Conservation (phyloP, 139 green algal species). For the Coccomyxa sp. region DNA sequence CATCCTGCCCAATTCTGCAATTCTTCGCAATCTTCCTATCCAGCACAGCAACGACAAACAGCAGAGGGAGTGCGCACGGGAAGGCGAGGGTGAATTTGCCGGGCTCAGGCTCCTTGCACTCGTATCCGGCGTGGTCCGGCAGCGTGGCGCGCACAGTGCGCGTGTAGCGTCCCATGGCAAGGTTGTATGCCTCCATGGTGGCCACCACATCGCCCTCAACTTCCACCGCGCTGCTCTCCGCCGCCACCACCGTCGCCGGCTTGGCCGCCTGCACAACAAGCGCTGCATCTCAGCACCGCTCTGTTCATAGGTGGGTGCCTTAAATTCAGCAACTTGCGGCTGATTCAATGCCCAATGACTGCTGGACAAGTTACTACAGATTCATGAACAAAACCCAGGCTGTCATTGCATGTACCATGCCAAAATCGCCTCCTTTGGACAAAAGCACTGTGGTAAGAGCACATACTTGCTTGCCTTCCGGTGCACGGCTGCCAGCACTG, state of each 20-base stretch:
- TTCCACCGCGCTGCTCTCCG: constrained; percentile 41
- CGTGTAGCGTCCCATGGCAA: constrained; percentile 41
- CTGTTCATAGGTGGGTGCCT: neutral
- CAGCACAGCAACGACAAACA: too few relatives aligned
- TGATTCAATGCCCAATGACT: neutral
- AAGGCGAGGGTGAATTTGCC: constrained; percentile 76
- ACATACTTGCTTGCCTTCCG: too few relatives aligned
- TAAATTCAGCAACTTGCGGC: neutral
- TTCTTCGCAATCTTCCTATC: too few relatives aligned
- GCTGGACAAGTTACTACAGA: too few relatives aligned
- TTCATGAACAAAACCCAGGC: too few relatives aligned
- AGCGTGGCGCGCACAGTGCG: constrained; percentile 54
- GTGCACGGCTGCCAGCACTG: too few relatives aligned
- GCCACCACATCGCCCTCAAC: constrained; percentile 43
- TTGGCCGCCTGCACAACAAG: constrained; percentile 42
- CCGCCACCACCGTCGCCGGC: constrained; percentile 42
- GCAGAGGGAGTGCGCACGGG: constrained; percentile 15
- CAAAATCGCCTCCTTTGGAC: too few relatives aligned
- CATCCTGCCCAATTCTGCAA: too few relatives aligned
- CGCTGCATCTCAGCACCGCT: neutral
- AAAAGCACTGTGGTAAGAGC: too few relatives aligned
- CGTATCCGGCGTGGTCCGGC: constrained; percentile 61
- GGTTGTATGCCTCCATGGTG: constrained; percentile 55
- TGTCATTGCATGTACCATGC: too few relatives aligned
- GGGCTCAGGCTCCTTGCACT: constrained; percentile 83